Conservation (phyloP, 2,329 filamentous ascomycete genomes). For the Arthroderma sp. region DNA sequence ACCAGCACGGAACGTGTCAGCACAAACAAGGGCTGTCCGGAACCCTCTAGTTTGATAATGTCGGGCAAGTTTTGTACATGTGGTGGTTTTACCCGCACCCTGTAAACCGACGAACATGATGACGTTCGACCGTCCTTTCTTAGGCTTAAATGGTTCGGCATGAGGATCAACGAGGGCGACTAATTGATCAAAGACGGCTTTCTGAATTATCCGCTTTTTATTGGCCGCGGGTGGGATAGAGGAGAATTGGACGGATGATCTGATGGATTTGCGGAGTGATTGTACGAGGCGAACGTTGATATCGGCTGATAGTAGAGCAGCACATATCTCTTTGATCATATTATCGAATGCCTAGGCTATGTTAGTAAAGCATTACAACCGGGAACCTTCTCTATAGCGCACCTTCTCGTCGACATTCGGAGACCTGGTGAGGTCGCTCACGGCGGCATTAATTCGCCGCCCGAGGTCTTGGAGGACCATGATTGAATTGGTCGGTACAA, state of each 20-base stretch:
- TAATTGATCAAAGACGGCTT: slow-evolving; percentile 92
- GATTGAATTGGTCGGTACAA: slow-evolving; percentile 13
- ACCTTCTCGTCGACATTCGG: slow-evolving; percentile 95
- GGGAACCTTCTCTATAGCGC: slow-evolving; percentile 2
- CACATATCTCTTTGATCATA: slow-evolving; percentile 97
- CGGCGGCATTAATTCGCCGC: slow-evolving; percentile 93
- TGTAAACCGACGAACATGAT: slow-evolving; percentile 99
- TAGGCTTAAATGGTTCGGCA: slow-evolving; percentile 87
- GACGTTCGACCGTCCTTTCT: slow-evolving; percentile 89
- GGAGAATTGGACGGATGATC: slow-evolving; percentile 82
- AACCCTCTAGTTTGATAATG: slow-evolving; percentile 93
- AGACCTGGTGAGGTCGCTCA: slow-evolving; percentile 82
- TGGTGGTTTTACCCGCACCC: slow-evolving; percentile 94
- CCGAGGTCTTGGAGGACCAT: slow-evolving; percentile 99
- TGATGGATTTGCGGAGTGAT: slow-evolving; percentile 85
- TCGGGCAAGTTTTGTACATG: slow-evolving; percentile 88
- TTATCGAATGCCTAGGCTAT: slow-evolving; percentile 67
- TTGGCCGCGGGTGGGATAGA: slow-evolving; percentile 83
- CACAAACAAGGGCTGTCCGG: slow-evolving; percentile 85
- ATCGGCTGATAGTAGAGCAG: slow-evolving; percentile 88
- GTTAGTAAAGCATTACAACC: slow-evolving; percentile 4
- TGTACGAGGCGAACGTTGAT: slow-evolving; percentile 92
- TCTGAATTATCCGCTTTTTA: slow-evolving; percentile 97
- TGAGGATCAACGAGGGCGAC: slow-evolving; percentile 93
- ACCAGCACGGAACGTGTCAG: slow-evolving; percentile 95